These are phyloP conservation scores for Entophlyctis luteolus DNA, from an alignment of 192 early-diverging fungal genomes.

Conservation along the genomic window DNA sequence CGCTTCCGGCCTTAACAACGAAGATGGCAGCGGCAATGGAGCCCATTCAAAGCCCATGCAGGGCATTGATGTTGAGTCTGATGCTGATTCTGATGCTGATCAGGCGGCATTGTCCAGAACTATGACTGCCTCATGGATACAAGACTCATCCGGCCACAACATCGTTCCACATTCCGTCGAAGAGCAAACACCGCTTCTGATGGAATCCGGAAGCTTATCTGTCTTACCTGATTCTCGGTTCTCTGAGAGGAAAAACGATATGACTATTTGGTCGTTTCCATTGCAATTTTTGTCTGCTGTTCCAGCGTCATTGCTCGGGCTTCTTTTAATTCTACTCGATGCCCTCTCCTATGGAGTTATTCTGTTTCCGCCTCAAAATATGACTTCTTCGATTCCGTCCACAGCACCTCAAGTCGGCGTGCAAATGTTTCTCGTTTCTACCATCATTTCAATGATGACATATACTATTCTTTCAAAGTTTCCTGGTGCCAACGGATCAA, in stretches of 20 bases:
- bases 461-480: conserved; percentile 62
- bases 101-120: not conserved
- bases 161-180: not conserved
- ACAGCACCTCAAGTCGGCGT: conserved; percentile 69
- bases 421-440: conserved; percentile 80
- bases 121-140: not conserved
- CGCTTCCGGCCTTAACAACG: no score
- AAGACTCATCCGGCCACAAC: not conserved
- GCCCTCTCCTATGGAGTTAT: conserved; percentile 74
- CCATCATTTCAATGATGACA: conserved; percentile 61
- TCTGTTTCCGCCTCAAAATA: conserved; percentile 78
- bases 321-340: conserved; percentile 90
- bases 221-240: no score
- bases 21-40: not conserved
- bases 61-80: not conserved
- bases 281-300: conserved; percentile 34
- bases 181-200: not conserved
- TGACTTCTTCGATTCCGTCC: conserved; percentile 33
- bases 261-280: not conserved
- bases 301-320: conserved; percentile 84
- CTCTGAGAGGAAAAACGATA: no score
- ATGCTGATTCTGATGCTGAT: not conserved
- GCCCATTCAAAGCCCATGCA: not conserved
- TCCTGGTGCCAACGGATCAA: conserved; percentile 86
- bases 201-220: not conserved